Conservation (phyloP, 768 basidiomycete species). For the Baorangia bicolor region DNA sequence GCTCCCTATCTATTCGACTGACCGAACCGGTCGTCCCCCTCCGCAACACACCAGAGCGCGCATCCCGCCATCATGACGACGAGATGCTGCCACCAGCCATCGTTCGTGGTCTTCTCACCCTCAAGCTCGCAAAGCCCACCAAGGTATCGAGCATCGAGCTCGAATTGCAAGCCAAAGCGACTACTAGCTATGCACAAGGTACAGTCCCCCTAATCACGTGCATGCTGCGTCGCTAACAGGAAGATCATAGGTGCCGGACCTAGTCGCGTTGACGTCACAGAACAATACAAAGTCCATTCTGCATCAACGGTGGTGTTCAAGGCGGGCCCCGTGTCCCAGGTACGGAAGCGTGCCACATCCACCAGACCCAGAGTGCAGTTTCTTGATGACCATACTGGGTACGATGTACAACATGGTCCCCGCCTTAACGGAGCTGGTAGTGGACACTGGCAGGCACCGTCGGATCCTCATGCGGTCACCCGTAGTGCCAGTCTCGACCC, state of each 20-base stretch:
- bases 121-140: constrained; percentile 71
- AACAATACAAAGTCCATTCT: constrained; percentile 74
- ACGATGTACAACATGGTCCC: background rate
- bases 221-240: background rate
- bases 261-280: constrained; percentile 70
- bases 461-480: background rate
- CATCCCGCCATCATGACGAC: constrained; percentile 20
- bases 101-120: constrained; percentile 63
- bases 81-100: constrained; percentile 55
- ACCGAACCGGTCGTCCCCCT: constrained; percentile 77
- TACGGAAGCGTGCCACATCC: constrained; percentile 10
- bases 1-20: constrained; percentile 54
- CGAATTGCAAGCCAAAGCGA: constrained; percentile 67
- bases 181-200: constrained; percentile 89
- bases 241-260: constrained; percentile 57
- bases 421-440: background rate
- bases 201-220: constrained; percentile 16
- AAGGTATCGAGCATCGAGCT: constrained; percentile 85
- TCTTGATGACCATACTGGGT: constrained; percentile 1
- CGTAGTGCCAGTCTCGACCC: constrained; percentile 15
- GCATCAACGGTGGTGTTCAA: constrained; percentile 72
- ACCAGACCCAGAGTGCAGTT: constrained; percentile 18
- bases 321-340: constrained; percentile 45
- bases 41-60: constrained; percentile 40
- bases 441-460: background rate